phyloP scores from a whole-genome alignment of 1,139 yeast genomes.

The Taphrina deformans region DNA sequence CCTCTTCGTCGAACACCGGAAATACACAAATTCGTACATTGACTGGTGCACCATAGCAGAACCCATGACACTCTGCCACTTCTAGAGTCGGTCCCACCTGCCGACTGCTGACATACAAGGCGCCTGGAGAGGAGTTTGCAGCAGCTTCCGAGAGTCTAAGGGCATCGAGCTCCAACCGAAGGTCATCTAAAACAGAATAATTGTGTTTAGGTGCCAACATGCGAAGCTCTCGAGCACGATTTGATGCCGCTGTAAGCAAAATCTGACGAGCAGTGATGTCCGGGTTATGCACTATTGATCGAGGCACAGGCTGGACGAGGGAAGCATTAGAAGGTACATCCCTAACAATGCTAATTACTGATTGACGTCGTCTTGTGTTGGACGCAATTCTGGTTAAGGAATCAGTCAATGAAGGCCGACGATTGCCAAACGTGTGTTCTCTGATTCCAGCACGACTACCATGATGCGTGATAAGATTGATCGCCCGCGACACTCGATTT shows the following conservation, averaged over 20 bases:
- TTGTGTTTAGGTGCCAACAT: neutral
- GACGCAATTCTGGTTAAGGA: neutral
- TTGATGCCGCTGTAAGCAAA: neutral
- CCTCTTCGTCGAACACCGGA: slow-evolving; percentile 11
- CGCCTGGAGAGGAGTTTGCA: slow-evolving; percentile 11
- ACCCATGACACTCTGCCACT: slow-evolving; percentile 26
- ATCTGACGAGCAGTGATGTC: neutral
- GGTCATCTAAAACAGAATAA: neutral
- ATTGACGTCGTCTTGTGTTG: neutral
- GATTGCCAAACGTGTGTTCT: neutral
- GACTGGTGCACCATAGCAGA: slow-evolving; percentile 21
- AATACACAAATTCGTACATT: slow-evolving; percentile 15
- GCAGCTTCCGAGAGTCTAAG: neutral
- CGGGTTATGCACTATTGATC: neutral
- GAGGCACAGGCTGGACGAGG: neutral
- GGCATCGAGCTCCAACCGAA: neutral
- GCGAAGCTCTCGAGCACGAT: slow-evolving; percentile 1
- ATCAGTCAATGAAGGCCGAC: neutral
- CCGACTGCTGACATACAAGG: slow-evolving; percentile 14
- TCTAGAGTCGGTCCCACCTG: neutral
- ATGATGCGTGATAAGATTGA: neutral
- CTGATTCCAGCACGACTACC: neutral
- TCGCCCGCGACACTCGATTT: neutral
- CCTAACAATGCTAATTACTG: neutral
- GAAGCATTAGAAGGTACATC: neutral